Conservation (phyloP, 106 monocot species). For the Gastrodia elata region DNA sequence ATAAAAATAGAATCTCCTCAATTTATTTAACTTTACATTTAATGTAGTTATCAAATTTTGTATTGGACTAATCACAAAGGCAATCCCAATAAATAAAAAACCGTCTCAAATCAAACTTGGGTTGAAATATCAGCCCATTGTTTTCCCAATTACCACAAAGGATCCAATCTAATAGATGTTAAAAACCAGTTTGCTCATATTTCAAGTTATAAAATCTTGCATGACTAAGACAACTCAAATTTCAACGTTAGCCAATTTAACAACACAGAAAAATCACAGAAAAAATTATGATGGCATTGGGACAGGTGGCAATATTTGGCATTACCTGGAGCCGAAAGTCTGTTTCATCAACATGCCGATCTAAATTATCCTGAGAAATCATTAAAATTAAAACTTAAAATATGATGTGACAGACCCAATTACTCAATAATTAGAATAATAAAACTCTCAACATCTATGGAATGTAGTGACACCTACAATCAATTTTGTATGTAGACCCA, state of each 20-base stretch:
- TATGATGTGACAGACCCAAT: not conserved
- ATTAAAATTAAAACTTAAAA: not conserved
- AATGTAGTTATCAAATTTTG: too few relatives aligned
- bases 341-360: conserved; percentile 23
- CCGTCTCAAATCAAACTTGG: too few relatives aligned
- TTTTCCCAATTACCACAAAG: too few relatives aligned
- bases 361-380: conserved; percentile 26
- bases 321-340: conserved; percentile 33
- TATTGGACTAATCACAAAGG: too few relatives aligned
- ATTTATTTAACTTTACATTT: too few relatives aligned
- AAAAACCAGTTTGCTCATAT: not conserved
- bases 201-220: not conserved
- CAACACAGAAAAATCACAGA: not conserved
- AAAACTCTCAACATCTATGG: not conserved
- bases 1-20: too few relatives aligned
- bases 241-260: not conserved
- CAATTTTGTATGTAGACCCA: conserved; percentile 74
- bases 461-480: conserved; percentile 35
- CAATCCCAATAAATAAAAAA: too few relatives aligned
- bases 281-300: not conserved
- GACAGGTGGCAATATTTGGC: not conserved
- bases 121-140: too few relatives aligned
- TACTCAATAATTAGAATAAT: not conserved
- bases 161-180: not conserved
- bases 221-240: too few relatives aligned